Conservation (phyloP, 2,329 filamentous ascomycete genomes). For the Venturia asperata region DNA sequence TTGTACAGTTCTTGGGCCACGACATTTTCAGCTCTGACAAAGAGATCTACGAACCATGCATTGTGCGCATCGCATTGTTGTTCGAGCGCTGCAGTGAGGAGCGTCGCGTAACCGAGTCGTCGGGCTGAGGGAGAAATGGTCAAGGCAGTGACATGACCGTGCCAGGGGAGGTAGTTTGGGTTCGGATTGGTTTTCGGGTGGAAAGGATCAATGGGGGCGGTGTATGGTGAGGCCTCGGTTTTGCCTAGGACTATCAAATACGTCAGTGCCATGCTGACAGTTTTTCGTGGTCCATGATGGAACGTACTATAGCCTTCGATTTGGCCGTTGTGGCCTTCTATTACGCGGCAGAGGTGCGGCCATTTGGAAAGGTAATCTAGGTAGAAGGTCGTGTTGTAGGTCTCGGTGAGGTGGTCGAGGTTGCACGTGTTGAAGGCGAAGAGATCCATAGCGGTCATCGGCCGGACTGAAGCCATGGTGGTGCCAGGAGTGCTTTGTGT, state of each 20-base stretch:
- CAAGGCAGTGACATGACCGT: constrained; percentile 93
- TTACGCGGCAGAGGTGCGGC: constrained; percentile 89
- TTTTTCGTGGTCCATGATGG: constrained; percentile 27
- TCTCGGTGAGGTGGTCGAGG: constrained; percentile 93
- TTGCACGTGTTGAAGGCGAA: constrained; percentile 91
- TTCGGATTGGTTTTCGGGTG: constrained; percentile 46
- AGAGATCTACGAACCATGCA: constrained; percentile 93
- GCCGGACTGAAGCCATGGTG: constrained; percentile 75
- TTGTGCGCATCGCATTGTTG: constrained; percentile 72
- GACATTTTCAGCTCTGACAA: constrained; percentile 81
- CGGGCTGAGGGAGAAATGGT: constrained; percentile 85
- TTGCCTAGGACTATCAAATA: constrained; percentile 78
- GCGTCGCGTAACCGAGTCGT: constrained; percentile 77
- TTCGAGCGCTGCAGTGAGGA: constrained; percentile 74
- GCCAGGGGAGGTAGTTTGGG: constrained; percentile 89
- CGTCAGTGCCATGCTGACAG: neutral
- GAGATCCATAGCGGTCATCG: constrained; percentile 77
- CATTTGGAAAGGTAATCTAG: constrained; percentile 92
- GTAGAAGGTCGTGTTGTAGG: constrained; percentile 93
- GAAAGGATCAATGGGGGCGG: constrained; percentile 64
- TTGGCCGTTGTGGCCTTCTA: constrained; percentile 76
- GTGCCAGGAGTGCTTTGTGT: too few relatives aligned
- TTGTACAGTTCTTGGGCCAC: constrained; percentile 85
- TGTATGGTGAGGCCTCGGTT: constrained; percentile 72
- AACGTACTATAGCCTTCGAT: constrained; percentile 96